Conservation (phyloP, 345 rosid genomes). For the Moringa oleifera region DNA sequence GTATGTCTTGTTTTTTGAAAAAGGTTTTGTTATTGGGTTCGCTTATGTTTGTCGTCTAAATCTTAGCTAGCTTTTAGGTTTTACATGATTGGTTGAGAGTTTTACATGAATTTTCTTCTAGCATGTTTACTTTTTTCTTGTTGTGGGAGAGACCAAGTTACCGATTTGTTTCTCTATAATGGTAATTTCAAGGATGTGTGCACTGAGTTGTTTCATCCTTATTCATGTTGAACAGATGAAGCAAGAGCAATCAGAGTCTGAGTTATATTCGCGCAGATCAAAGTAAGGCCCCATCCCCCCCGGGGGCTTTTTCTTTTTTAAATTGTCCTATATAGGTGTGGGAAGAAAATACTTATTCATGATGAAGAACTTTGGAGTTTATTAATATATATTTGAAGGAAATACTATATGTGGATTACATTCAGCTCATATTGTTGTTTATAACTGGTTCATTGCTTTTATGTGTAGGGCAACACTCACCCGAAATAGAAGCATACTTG, state of each 20-base stretch:
- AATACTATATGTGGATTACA: not conserved
- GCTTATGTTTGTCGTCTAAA: not conserved
- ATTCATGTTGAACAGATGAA: conserved; percentile 33
- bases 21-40: not conserved
- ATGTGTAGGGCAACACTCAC: conserved; percentile 29
- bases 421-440: not conserved
- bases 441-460: not conserved
- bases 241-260: conserved; percentile 22
- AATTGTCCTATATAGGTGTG: not conserved
- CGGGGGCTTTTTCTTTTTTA: conserved; percentile 5
- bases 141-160: not conserved
- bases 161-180: not conserved
- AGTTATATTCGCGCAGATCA: conserved; percentile 19
- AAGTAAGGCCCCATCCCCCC: too few species aligned
- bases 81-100: conserved; percentile 6
- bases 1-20: not conserved
- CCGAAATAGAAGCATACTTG: conserved; percentile 45
- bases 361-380: not conserved
- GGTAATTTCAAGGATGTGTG: not conserved
- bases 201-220: conserved; percentile 9
- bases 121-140: not conserved
- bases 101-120: not conserved
- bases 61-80: not conserved
- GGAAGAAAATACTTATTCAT: not conserved
- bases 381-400: not conserved